phyloP scores from a whole-genome alignment of 805 yeast species.

The Diddensiella caesifluorescens region DNA sequence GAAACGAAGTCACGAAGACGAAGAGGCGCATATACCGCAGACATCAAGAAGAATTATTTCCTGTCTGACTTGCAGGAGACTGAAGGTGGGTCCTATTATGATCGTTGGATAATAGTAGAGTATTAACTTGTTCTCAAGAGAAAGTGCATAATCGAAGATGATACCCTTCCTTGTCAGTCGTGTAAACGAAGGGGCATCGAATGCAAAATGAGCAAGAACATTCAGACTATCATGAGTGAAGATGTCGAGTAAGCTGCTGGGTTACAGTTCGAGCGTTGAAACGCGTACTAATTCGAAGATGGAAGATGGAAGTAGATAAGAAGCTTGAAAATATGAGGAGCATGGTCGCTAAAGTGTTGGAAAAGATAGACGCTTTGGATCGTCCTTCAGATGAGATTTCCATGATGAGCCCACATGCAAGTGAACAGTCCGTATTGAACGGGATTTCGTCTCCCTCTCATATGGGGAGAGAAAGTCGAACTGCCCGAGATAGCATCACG shows the following conservation, averaged over 20 bases:
- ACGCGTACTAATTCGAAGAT: not conserved
- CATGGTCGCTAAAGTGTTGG: not conserved
- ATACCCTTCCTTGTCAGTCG: conserved; percentile 6
- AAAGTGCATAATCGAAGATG: conserved; percentile 5
- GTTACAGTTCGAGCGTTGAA: too few species aligned
- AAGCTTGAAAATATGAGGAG: not conserved
- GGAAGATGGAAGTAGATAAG: conserved; percentile 3
- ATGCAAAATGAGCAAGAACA: conserved; percentile 7
- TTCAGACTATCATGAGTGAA: conserved; percentile 5
- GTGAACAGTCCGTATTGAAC: too few species aligned
- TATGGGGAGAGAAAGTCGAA: too few species aligned
- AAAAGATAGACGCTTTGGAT: too few species aligned
- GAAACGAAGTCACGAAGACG: too few species aligned
- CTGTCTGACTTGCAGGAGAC: conserved; percentile 6
- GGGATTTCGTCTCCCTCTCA: too few species aligned
- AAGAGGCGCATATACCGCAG: conserved; percentile 2
- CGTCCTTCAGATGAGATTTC: too few species aligned
- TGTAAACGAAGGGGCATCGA: conserved; percentile 4
- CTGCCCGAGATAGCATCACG: too few species aligned
- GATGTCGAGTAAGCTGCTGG: conserved; percentile 4
- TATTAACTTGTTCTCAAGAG: not conserved
- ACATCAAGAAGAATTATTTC: conserved; percentile 3
- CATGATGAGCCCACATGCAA: too few species aligned
- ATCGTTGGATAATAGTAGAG: not conserved
- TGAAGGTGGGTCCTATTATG: conserved; percentile 3